Evolutionary conservation across 768 basidiomycete species (phyloP).

Genomic region (Phlebiopsis flavidoalba): DNA sequence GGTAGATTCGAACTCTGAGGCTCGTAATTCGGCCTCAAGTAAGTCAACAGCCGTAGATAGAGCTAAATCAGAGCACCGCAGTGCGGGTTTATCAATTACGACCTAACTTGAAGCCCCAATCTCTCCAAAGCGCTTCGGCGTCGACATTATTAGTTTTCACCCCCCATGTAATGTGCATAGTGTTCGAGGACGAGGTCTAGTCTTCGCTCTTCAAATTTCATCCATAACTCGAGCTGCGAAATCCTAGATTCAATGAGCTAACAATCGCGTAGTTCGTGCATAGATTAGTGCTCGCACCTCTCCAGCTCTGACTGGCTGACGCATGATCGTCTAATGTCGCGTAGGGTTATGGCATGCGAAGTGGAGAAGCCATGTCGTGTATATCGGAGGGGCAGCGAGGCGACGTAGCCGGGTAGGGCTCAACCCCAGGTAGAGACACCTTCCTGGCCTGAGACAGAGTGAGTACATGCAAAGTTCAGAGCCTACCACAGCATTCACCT

Average conservation of each 20-base stretch:
- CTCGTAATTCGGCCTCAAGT: background rate
- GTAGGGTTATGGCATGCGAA: conserved; percentile 57
- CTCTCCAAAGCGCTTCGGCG: background rate
- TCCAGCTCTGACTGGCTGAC: conserved; percentile 46
- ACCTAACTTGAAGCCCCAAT: conserved; percentile 3
- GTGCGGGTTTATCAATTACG: background rate
- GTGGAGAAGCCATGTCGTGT: conserved; percentile 47
- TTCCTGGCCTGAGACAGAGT: conserved; percentile 50
- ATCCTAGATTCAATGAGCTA: conserved; percentile 42
- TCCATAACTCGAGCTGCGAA: conserved; percentile 76
- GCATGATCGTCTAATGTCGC: conserved; percentile 56
- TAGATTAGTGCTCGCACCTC: conserved; percentile 44
- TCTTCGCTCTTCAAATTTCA: conserved; percentile 93
- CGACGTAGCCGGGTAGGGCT: conserved; percentile 53
- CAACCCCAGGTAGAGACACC: conserved; percentile 69
- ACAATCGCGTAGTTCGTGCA: background rate
- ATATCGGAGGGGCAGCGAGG: conserved; percentile 59
- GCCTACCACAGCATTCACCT: conserved; percentile 36
- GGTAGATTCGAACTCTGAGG: background rate
- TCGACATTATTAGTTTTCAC: background rate
- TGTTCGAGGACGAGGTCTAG: conserved; percentile 85
- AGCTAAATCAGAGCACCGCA: too few species aligned
- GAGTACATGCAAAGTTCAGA: background rate
- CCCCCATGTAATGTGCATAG: conserved; percentile 86
- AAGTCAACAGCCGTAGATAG: background rate